phyloP scores from a whole-genome alignment of 1,284 basidiomycete genomes.

The Malassezia dermatis region DNA sequence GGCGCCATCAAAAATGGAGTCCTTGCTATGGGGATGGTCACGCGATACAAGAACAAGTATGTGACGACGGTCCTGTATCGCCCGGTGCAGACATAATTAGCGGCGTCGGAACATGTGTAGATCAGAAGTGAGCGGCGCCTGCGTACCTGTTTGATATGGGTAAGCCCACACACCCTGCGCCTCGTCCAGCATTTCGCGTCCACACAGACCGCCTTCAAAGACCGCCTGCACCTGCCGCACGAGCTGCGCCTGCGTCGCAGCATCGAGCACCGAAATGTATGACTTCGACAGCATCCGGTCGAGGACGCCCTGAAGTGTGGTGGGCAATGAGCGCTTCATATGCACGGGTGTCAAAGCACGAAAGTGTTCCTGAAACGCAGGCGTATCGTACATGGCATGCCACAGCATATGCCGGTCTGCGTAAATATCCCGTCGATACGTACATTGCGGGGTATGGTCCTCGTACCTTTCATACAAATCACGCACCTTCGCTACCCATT shows the following conservation, averaged over 20 bases:
- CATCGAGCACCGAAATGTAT: slow-evolving; percentile 32
- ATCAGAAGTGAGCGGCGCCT: slow-evolving; percentile 4
- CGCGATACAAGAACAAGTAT: slow-evolving; percentile 74
- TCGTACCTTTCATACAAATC: slow-evolving; percentile 38
- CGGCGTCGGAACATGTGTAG: slow-evolving; percentile 4
- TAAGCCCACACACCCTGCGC: slow-evolving; percentile 35
- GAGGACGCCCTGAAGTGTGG: slow-evolving; percentile 26
- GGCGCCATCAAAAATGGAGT: slow-evolving; percentile 91
- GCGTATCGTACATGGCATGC: slow-evolving; percentile 34
- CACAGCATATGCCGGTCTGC: slow-evolving; percentile 37
- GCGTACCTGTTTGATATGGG: slow-evolving; percentile 12
- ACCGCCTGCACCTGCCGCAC: slow-evolving; percentile 12
- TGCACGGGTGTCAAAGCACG: slow-evolving; percentile 19
- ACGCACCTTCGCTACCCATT: slow-evolving; percentile 34
- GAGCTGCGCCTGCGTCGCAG: slow-evolving; percentile 23
- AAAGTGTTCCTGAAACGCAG: slow-evolving; percentile 19
- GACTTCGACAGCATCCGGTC: slow-evolving; percentile 31
- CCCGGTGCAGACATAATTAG: slow-evolving; percentile 7
- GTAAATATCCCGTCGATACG: neutral
- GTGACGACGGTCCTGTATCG: slow-evolving; percentile 15
- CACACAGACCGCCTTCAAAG: slow-evolving; percentile 20
- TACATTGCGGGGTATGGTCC: slow-evolving; percentile 33
- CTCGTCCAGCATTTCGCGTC: slow-evolving; percentile 37
- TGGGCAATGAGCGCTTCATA: slow-evolving; percentile 27
- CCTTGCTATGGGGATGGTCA: slow-evolving; percentile 83